A percentile compares a stretch with the other conserved stretches of the same genome.
Evolutionary conservation across 23 red algal species (phyloP).

Genomic region (Pyropia haitanensis): DNA sequence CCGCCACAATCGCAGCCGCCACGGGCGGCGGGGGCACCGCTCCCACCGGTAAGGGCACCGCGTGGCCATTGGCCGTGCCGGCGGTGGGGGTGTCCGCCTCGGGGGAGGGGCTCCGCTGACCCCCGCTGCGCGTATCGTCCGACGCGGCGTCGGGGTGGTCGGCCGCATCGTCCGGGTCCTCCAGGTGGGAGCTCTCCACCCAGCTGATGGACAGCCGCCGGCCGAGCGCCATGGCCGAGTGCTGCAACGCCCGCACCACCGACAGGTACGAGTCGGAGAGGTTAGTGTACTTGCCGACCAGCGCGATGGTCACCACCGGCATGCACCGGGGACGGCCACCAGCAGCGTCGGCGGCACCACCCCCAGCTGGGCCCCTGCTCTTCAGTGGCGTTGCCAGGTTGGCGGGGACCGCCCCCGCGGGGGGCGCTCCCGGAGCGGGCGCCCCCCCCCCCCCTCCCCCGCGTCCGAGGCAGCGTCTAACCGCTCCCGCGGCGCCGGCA

Average conservation of each 20-base stretch:
- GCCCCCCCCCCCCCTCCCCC: no score
- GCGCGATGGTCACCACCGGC: constrained; percentile 45
- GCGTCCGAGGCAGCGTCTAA: no score
- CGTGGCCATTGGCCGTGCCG: constrained; percentile 50
- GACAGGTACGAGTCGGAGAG: constrained; percentile 83
- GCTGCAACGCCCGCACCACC: constrained; percentile 75
- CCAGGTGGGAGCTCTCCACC: constrained; percentile 72
- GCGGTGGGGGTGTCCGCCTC: constrained; percentile 44
- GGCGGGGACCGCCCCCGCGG: no score
- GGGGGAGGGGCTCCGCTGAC: not conserved
- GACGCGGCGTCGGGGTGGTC: not conserved
- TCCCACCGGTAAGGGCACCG: constrained; percentile 29
- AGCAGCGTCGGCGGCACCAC: no score
- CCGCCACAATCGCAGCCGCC: not conserved
- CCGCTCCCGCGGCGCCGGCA: no score
- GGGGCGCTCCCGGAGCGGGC: no score
- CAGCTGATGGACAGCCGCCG: constrained; percentile 62
- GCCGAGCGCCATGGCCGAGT: constrained; percentile 84
- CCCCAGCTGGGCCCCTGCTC: no score
- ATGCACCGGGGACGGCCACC: not conserved
- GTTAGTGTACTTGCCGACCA: constrained; percentile 96
- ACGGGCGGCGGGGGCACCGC: not conserved
- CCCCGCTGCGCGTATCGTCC: not conserved
- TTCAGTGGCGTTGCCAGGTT: no score
- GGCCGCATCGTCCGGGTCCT: constrained; percentile 6